These are phyloP conservation scores for Macadamia tetraphylla DNA, from an alignment of 164 flowering plant species.

Conservation along the genomic window DNA sequence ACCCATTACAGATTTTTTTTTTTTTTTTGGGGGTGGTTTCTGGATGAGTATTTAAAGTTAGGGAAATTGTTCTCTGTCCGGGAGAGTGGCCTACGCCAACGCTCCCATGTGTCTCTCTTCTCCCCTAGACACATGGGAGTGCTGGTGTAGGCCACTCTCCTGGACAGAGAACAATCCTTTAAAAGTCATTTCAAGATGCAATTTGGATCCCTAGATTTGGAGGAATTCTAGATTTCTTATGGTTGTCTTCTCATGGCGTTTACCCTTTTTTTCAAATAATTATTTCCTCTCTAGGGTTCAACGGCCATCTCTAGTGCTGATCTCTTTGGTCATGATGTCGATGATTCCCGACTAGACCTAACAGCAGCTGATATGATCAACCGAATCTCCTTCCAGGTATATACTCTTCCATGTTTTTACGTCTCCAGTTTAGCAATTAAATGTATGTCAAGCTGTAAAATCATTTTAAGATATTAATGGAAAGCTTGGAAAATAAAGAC, in stretches of 20 bases:
- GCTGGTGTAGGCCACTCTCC: too few species aligned
- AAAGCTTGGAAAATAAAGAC: not conserved
- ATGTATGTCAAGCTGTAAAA: not conserved
- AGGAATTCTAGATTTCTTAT: not conserved
- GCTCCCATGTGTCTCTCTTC: too few species aligned
- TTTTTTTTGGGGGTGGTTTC: too few species aligned
- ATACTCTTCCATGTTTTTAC: not conserved
- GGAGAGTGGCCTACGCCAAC: too few species aligned
- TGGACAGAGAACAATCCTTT: too few species aligned
- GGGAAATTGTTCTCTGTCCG: too few species aligned
- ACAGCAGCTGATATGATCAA: constrained; percentile 76
- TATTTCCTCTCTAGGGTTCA: constrained; percentile 48
- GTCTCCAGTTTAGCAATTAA: not conserved
- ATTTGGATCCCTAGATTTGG: too few species aligned
- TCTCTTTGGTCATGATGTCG: constrained; percentile 59
- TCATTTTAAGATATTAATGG: too few species aligned
- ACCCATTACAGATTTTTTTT: too few species aligned
- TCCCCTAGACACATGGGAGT: too few species aligned
- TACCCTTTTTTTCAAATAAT: not conserved
- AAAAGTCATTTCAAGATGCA: too few species aligned
- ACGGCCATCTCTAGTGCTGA: constrained; percentile 91
- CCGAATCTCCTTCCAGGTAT: constrained; percentile 77
- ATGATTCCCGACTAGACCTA: constrained; percentile 45
- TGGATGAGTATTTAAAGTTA: too few species aligned
- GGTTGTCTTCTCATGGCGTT: not conserved